Evolutionary conservation across 2,329 filamentous ascomycete species (phyloP), one percentile per base, ranked within the genome.

Genomic region (Zymoseptoria tritici): DNA sequence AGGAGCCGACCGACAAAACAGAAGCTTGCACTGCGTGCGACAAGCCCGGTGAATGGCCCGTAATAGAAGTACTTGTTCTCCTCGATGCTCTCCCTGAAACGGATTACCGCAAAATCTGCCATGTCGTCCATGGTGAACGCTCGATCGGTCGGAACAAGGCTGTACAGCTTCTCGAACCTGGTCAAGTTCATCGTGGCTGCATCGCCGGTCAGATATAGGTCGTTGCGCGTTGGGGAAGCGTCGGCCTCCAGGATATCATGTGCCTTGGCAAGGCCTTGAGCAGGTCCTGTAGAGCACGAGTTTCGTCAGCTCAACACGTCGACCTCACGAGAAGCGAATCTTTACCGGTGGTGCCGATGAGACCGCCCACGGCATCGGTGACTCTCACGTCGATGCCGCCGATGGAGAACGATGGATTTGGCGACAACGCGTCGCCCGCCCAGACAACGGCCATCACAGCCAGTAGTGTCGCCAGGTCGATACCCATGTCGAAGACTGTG

Each of bases 231-330:
- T 52, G 77, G 75, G 51, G 80, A 83, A 0, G 74, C 78, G 68
- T 84, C 82, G 0, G 77, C 72, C 72, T 84, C 82, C 65, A 83
- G 80, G 58, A 79, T 78, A 67, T 83, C 83, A 68, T 85, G 82
- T 2, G 78, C 78, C n/a, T 79, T 78, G 13, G 71, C 71, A 2
- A 84, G 73, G 16, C 71, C 72, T 53, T 66, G 60, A 16, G 70
- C 68, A 31, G 54, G 60, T 49, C 65, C 66, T 56, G 29, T 2
- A 46, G 13, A n/a, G 16, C 5, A 46, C 36, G 13, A 46, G 36
- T n/a, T 46, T 7, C 74, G 50, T 52, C 19, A 52, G 24, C 13
- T 13, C 64, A 21, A 52, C n/a, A 21, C 24, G 50, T 7, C 13
- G 5, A 52, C n/a, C 20, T 4, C 20, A 16, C 5, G 24, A 21